phyloP scores from a whole-genome alignment of 257 asterid genomes.

The Solanum medicagineum region DNA sequence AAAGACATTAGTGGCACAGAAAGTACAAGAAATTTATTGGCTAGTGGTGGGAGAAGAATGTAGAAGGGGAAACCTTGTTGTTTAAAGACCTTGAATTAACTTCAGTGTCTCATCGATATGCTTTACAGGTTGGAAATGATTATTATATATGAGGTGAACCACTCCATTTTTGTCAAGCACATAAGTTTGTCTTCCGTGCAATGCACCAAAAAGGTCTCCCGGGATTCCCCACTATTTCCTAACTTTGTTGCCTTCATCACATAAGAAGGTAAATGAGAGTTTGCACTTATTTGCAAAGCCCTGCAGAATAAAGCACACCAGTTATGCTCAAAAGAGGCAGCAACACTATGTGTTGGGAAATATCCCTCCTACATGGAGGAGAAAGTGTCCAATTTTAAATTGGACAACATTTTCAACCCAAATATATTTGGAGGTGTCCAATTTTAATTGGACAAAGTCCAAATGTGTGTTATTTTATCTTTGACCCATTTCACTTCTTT shows the following conservation, averaged over 20 bases:
- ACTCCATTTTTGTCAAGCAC: conserved; percentile 94
- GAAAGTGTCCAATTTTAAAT: too few species aligned
- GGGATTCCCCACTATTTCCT: conserved; percentile 99
- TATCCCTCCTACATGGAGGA: too few species aligned
- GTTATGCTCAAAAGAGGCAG: background rate
- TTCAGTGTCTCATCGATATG: too few species aligned
- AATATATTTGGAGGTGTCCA: too few species aligned
- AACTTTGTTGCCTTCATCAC: conserved; percentile 86
- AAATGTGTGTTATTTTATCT: too few species aligned
- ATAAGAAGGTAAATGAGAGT: conserved; percentile 69
- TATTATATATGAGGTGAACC: conserved; percentile 59
- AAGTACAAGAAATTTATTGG: background rate
- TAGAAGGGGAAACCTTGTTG: too few species aligned
- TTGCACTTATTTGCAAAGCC: conserved; percentile 80
- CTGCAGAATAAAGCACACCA: conserved; percentile 14
- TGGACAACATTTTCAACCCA: too few species aligned
- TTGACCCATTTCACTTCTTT: too few species aligned
- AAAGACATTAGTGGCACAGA: background rate
- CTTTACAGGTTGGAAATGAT: too few species aligned
- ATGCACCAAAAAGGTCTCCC: conserved; percentile 74
- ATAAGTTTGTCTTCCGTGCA: conserved; percentile 94
- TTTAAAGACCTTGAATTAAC: too few species aligned
- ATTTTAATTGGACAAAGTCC: too few species aligned
- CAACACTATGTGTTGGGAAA: too few species aligned
- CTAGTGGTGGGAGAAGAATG: background rate